Evolutionary conservation across 257 asterid species (phyloP).

Genomic region (Solanum tarapatanum): DNA sequence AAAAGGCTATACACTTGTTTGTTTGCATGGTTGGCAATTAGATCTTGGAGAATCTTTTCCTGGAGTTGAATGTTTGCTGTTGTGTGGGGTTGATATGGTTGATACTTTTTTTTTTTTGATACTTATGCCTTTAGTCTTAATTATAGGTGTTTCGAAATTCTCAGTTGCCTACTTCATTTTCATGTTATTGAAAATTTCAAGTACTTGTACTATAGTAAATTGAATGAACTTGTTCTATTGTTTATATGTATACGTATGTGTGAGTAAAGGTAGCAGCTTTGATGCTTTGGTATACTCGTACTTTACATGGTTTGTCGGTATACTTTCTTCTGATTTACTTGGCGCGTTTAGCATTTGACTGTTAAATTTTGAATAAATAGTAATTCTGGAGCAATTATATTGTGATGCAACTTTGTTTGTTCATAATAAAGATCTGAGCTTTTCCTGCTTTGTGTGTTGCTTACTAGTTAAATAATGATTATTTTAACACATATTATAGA

Average conservation of each 20-base stretch:
- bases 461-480: not conserved
- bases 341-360: not conserved
- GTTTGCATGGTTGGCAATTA: not conserved
- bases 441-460: not conserved
- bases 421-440: not conserved
- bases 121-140: not conserved
- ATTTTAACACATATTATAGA: not conserved
- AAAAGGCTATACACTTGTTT: not conserved
- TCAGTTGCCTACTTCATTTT: not conserved
- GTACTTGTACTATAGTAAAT: not conserved
- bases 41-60: not conserved
- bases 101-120: not conserved
- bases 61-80: not conserved
- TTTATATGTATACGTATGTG: not conserved
- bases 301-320: not conserved
- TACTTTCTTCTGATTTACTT: not conserved
- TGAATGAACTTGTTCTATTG: not conserved
- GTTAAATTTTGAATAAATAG: not conserved
- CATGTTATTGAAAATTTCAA: not conserved
- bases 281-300: not conserved
- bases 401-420: not conserved
- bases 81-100: not conserved
- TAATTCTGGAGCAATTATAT: not conserved
- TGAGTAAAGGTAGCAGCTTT: not conserved
- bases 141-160: not conserved